A percentile compares a stretch with the other conserved stretches of the same genome.
These are phyloP conservation scores for Diplodia sapinea DNA, from an alignment of 2,329 filamentous ascomycete species.

Conservation along the genomic window DNA sequence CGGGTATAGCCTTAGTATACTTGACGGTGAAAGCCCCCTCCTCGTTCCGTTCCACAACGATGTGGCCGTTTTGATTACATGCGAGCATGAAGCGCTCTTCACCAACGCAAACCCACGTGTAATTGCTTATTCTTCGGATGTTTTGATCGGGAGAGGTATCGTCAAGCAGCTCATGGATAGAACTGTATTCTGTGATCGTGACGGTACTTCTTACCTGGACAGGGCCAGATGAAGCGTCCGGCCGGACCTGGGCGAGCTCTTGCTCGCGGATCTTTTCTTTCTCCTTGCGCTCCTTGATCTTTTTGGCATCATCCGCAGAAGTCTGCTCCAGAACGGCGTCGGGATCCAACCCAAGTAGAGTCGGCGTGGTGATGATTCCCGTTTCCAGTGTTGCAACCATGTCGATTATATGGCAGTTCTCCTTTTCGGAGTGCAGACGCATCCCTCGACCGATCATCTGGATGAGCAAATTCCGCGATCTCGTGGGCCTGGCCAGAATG, in stretches of 20 bases:
- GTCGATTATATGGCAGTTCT: slow-evolving; percentile 93
- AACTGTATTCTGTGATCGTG: slow-evolving; percentile 88
- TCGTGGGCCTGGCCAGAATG: slow-evolving; percentile 83
- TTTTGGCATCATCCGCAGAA: slow-evolving; percentile 66
- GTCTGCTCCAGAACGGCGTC: slow-evolving; percentile 74
- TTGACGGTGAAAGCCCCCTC: slow-evolving; percentile 55
- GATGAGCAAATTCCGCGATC: slow-evolving; percentile 88
- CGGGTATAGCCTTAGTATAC: slow-evolving; percentile 51
- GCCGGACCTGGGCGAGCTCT: slow-evolving; percentile 73
- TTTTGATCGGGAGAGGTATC: slow-evolving; percentile 80
- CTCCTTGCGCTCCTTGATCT: slow-evolving; percentile 58
- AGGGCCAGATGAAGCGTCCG: slow-evolving; percentile 58
- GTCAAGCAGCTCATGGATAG: slow-evolving; percentile 85
- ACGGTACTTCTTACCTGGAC: slow-evolving; percentile 52
- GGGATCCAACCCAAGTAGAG: slow-evolving; percentile 90
- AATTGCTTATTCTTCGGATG: slow-evolving; percentile 74
- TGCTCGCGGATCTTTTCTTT: slow-evolving; percentile 49
- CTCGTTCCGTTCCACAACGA: slow-evolving; percentile 55
- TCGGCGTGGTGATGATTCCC: slow-evolving; percentile 88
- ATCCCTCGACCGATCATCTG: slow-evolving; percentile 98
- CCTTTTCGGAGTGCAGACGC: slow-evolving; percentile 78
- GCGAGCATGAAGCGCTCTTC: slow-evolving; percentile 73
- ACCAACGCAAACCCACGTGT: slow-evolving; percentile 84
- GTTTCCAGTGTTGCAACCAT: slow-evolving; percentile 86
- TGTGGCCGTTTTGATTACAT: slow-evolving; percentile 64